Conservation (phyloP, 1,284 basidiomycete genomes). For the Pseudozyma sp. region DNA sequence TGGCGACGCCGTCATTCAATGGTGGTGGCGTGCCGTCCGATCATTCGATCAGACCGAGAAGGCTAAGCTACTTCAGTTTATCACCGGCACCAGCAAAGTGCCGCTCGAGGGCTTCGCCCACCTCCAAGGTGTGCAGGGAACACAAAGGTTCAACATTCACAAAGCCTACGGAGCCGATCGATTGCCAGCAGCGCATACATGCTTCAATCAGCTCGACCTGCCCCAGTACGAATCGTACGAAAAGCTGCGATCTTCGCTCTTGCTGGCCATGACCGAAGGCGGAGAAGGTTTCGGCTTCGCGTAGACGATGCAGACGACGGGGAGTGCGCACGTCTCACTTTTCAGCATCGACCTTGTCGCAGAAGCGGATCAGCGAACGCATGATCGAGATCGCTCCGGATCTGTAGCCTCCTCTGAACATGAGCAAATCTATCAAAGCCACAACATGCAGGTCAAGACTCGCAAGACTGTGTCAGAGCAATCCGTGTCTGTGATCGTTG, state of each 20-base stretch:
- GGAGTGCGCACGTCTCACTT: background rate
- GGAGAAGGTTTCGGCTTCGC: slow-evolving; percentile 68
- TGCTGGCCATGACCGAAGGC: slow-evolving; percentile 67
- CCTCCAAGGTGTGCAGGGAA: slow-evolving; percentile 91
- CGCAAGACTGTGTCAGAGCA: background rate
- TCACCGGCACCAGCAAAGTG: slow-evolving; percentile 89
- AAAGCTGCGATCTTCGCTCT: slow-evolving; percentile 46
- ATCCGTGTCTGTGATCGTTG: background rate
- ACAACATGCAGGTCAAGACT: slow-evolving; percentile 1
- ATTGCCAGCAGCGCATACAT: slow-evolving; percentile 90
- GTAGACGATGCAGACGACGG: slow-evolving; percentile 5
- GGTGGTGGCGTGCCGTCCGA: slow-evolving; percentile 99
- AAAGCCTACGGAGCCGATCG: slow-evolving; percentile 88
- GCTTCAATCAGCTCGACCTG: slow-evolving; percentile 71
- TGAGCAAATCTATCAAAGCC: slow-evolving; percentile 28
- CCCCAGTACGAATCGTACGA: slow-evolving; percentile 68
- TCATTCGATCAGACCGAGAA: slow-evolving; percentile 97
- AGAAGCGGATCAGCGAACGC: slow-evolving; percentile 36
- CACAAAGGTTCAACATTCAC: slow-evolving; percentile 96
- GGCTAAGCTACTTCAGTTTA: slow-evolving; percentile 88
- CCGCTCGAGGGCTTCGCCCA: slow-evolving; percentile 93
- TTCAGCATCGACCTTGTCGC: slow-evolving; percentile 8
- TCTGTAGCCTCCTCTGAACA: slow-evolving; percentile 44
- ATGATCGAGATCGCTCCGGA: slow-evolving; percentile 44
- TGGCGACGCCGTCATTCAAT: slow-evolving; percentile 91